Evolutionary conservation across 2,329 filamentous ascomycete genomes (phyloP), one percentile per base, ranked within the genome.

Genomic region (Cytospora piceicola): DNA sequence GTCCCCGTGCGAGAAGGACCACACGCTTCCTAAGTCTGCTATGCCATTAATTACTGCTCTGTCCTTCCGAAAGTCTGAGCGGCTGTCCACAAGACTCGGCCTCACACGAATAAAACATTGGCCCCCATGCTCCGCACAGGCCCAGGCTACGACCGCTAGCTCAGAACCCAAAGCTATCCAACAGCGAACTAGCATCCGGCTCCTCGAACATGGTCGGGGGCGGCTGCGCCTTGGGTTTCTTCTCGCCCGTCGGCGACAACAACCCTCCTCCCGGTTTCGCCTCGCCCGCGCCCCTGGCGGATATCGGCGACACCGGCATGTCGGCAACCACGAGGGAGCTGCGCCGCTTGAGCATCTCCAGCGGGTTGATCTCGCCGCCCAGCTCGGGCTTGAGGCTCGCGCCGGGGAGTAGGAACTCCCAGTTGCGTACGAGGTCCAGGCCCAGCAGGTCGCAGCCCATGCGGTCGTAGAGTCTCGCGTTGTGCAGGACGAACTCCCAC

Each of bases 391-490:
- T 71, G 63, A 63, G 69, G 49, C 65, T 72, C 11, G 73, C 72
- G 1, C 76, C 74, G 4, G 81, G 79, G n/a, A 83, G 82, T 46
- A 92, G 80, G 75, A 96, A 95, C 72, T 93, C 88, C 92, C 93
- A 96, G 70, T 90, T 92, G 34, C 88, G 86, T 17, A 95, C 91
- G 7, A 98, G 81, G 72, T 96, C 92, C 5, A 98, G 81, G 0
- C 94, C 95, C 0, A 98, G 84, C 11, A 97, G 77, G 76, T 97
- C 94, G 73, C 95, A 96, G 3, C 95, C 94, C 94, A 95, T 97
- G 11, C 92, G 89, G 75, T 91, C 90, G 73, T 94, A 98, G 22
- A 95, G 81, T 62, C 88, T 84, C 20, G 93, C 92, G 61, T 92
- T 97, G 71, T 95, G 92, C 27, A 96, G 80, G 0, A 97, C 88